A percentile compares a stretch with the other conserved stretches of the same genome.
These are phyloP conservation scores for Vitis rupestris DNA, from an alignment of 164 flowering plant species.

Conservation along the genomic window DNA sequence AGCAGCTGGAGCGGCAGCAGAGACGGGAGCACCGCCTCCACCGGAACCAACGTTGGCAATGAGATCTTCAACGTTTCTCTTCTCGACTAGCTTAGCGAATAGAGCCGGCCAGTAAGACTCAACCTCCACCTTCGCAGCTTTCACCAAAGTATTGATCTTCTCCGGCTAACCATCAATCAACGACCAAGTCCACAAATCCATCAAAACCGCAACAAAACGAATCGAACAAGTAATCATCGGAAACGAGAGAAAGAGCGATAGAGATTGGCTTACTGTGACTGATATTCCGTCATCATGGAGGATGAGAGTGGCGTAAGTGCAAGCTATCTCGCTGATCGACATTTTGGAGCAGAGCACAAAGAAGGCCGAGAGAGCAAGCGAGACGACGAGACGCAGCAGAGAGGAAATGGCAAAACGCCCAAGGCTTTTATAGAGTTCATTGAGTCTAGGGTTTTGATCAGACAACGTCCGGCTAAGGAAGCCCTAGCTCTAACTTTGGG, in stretches of 20 bases:
- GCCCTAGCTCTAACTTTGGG: too few species aligned
- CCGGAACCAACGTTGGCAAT: conserved; percentile 30
- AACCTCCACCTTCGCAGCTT: conserved; percentile 25
- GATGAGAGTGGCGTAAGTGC: conserved; percentile 34
- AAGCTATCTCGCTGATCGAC: conserved; percentile 35
- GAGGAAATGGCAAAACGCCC: too few species aligned
- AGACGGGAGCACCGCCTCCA: conserved; percentile 27
- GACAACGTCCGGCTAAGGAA: too few species aligned
- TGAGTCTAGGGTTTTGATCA: too few species aligned
- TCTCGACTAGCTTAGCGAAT: conserved; percentile 42
- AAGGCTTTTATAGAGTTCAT: too few species aligned
- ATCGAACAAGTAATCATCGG: neutral
- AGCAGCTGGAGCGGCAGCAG: conserved; percentile 19
- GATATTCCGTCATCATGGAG: conserved; percentile 42
- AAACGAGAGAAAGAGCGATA: neutral
- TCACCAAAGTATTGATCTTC: conserved; percentile 35
- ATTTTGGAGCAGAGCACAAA: conserved; percentile 5
- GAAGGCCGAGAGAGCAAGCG: neutral
- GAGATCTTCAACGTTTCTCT: conserved; percentile 36
- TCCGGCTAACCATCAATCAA: conserved; percentile 22
- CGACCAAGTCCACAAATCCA: neutral
- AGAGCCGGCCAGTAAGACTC: conserved; percentile 47
- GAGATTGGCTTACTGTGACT: conserved; percentile 22
- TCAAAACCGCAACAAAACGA: neutral
- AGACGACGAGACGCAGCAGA: too few species aligned